Conservation (phyloP, 1,139 yeast genomes). For the Geotrichum candidum region DNA sequence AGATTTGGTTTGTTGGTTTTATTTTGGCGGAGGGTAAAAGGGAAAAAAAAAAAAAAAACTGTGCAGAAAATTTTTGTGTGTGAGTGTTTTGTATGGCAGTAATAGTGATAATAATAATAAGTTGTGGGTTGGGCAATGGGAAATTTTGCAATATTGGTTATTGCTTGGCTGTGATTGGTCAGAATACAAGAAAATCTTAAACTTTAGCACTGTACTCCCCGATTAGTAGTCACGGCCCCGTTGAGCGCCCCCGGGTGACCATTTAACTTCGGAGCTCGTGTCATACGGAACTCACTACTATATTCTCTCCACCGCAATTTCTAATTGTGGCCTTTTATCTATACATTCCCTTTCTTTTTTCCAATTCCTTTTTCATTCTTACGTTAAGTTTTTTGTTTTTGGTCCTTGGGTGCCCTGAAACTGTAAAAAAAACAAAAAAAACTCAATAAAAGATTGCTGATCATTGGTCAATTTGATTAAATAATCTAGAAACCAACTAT, state of each 20-base stretch:
- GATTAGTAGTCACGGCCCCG: too few relatives aligned
- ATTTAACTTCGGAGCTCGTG: too few relatives aligned
- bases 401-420: not conserved
- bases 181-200: not conserved
- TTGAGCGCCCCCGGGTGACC: too few relatives aligned
- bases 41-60: not conserved
- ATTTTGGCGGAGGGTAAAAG: not conserved
- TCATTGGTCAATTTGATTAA: not conserved
- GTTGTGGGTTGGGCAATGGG: not conserved
- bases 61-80: not conserved
- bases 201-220: too few relatives aligned
- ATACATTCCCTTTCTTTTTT: not conserved
- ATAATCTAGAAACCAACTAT: not conserved
- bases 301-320: not conserved
- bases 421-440: too few relatives aligned
- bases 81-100: not conserved
- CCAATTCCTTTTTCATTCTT: not conserved
- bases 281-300: not conserved
- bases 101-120: too few relatives aligned
- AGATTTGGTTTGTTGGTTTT: not conserved
- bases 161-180: not conserved
- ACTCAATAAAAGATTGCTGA: not conserved
- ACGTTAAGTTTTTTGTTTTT: not conserved
- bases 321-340: not conserved
- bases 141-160: not conserved